Base-by-base conservation (phyloP, 2,329 filamentous ascomycete genomes). In the Fusarium multiceps region DNA sequence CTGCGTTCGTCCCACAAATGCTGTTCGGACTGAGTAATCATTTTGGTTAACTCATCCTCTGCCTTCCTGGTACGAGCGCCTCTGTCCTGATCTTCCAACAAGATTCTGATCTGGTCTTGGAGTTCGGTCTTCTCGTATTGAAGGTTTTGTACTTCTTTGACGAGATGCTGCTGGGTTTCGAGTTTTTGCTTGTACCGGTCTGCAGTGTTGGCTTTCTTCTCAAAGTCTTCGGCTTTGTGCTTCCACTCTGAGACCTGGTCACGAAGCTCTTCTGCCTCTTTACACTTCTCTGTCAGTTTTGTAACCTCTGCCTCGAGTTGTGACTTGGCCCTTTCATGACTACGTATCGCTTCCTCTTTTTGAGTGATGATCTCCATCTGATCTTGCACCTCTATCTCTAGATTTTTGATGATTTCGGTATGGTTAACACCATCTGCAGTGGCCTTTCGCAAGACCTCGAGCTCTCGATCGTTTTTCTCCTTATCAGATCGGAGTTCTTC, bases 281-380 rank as follows among this genome's bases (percentile, higher is more conserved):
- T 81, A 34, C 84, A 82, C 76, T 80, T 84, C 58, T 78, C 79
- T 53, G 81, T 82, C 30, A 88, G 78, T 42, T 79, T 78, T 53
- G 81, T 78, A 37, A 88, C 82, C 67, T 89, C 86, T 63, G 81
- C 82, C 59, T 91, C 87, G 13, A 90, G 80, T 71, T 92, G 87
- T 21, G 86, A 85, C 56, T 76, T 77, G 12, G 71, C 69, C 59
- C 75, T 76, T 46, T 79, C 75, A 58, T 79, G 75, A 25, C 72
- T 76, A 13, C 80, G 77, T 50, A 82, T 81, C n/a, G 66, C 71
- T 77, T 94, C 92, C 71, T 93, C 87, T 25, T 84, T 86, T 34
- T 76, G 75, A 41, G 89, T 88, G 74, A 94, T 94, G 51, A 93
- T 83, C 61, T 90, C 86, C 77, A 93, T 90, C 73, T 92, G 89